Conservation (phyloP, 805 yeast genomes). For the Yarrowia keelungensis region DNA sequence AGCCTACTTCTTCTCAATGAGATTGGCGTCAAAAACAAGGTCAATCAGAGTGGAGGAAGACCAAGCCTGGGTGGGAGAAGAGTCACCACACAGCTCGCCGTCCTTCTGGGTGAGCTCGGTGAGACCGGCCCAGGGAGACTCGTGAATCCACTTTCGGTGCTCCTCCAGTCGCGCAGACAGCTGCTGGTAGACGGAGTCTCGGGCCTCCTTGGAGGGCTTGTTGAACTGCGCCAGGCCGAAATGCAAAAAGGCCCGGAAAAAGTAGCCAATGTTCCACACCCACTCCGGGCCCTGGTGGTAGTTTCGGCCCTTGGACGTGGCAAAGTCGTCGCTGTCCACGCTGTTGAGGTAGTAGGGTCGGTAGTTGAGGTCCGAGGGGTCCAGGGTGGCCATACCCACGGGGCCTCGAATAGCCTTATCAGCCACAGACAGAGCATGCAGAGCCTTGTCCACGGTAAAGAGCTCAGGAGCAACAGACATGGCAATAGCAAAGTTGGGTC, state of each 20-base stretch:
- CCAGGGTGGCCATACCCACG: constrained; percentile 88
- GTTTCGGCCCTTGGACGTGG: constrained; percentile 93
- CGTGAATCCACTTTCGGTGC: constrained; percentile 71
- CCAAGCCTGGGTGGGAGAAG: constrained; percentile 98
- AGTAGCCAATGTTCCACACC: constrained; percentile 92
- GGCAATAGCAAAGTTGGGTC: constrained; percentile 93
- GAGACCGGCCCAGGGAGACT: constrained; percentile 92
- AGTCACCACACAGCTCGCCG: constrained; percentile 81
- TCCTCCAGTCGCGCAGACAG: constrained; percentile 66
- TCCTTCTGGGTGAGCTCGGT: constrained; percentile 90
- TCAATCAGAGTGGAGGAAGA: constrained; percentile 86
- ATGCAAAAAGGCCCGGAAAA: constrained; percentile 73
- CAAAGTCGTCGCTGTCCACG: constrained; percentile 83
- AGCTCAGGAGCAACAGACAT: constrained; percentile 95
- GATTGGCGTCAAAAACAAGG: constrained; percentile 63
- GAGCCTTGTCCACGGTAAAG: constrained; percentile 67
- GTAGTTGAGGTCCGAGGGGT: constrained; percentile 90
- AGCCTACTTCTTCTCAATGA: constrained; percentile 7
- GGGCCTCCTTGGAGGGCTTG: constrained; percentile 45
- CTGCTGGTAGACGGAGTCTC: constrained; percentile 55
- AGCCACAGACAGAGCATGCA: constrained; percentile 70
- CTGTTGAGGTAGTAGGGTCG: constrained; percentile 86
- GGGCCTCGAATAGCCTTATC: constrained; percentile 84
- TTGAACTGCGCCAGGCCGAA: constrained; percentile 56
- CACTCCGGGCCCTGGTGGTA: constrained; percentile 99